Evolutionary conservation across 2,329 filamentous ascomycete species (phyloP), one percentile per base, ranked within the genome.

Genomic region (Botryotinia calthae): DNA sequence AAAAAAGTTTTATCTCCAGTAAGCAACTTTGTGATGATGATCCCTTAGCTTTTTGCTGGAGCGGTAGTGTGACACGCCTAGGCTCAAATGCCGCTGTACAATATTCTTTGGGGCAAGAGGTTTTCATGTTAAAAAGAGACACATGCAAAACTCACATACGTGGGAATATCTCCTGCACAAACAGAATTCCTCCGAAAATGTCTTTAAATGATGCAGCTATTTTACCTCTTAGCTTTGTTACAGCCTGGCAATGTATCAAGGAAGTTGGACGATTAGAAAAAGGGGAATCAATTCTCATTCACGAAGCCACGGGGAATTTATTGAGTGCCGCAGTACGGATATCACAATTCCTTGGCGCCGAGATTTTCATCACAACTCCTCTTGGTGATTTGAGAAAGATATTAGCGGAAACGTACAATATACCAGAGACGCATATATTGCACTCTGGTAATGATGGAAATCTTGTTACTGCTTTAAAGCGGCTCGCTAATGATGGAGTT

Each of bases 211-310:
- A 40, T 7, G 72, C 61, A 5, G 83, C 83, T 1, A 75, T 82
- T 20, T 76, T 79, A 5, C 77, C 76, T 16, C 51, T 76, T 14
- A 68, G 73, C 8, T 78, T 72, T 51, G 51, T 69, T 37, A 77
- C 75, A 1, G 76, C 76, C 3, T 76, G 75, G 65, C 73, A 78
- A n/a, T 59, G 72, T 22, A 62, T 79, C 1, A 56, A 73, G 9
- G 54, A 76, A 20, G 31, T 76, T 18, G 77, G 75, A 16, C 58
- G 74, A 10, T 46, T 79, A 16, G 51, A 66, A 28, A 69, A 72
- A 37, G 73, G 73, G 0, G 77, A 83, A 58, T 76, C 76, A 0
- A 73, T 82, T 0, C 73, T 83, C 12, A 79, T 83, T 0, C 81
- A 82, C 48, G 67, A 76, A 9, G 82, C 76, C 2, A 71, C 79